Percentiles rank a stretch among this genome's conserved stretches.
phyloP scores from a whole-genome alignment of 495 filamentous ascomycete genomes.

The Aspergillus nidulans region DNA sequence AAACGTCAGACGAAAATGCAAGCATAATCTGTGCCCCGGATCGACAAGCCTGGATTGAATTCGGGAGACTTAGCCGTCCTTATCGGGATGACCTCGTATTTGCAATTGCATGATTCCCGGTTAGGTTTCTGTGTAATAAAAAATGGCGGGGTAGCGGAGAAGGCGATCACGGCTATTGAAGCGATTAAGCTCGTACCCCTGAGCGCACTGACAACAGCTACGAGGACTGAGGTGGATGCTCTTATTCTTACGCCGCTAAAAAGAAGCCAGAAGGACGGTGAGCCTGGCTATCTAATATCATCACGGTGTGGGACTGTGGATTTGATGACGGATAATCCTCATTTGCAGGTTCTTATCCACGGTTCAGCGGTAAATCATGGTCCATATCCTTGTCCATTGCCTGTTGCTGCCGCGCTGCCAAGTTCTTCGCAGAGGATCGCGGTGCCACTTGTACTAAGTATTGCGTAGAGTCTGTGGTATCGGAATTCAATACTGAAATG shows the following conservation, averaged over 20 bases:
- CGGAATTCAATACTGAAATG: neutral
- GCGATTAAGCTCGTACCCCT: constrained; percentile 1
- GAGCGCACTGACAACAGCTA: neutral
- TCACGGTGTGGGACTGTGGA: neutral
- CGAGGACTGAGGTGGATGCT: neutral
- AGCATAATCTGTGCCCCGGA: neutral
- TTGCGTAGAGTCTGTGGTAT: neutral
- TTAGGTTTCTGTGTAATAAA: neutral
- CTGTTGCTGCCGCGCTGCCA: neutral
- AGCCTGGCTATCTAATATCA: neutral
- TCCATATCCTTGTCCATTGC: neutral
- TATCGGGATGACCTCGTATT: neutral
- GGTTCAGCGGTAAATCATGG: neutral
- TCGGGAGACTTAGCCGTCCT: neutral
- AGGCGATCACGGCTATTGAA: neutral
- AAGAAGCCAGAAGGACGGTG: neutral
- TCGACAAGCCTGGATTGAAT: neutral
- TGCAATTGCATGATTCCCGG: neutral
- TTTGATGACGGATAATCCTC: constrained; percentile 1
- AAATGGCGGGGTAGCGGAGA: constrained; percentile 2
- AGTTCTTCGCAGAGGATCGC: neutral
- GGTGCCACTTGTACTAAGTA: neutral
- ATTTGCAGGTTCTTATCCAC: constrained; percentile 3
- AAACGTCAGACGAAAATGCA: neutral
- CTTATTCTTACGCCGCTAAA: neutral